phyloP scores from a whole-genome alignment of 106 monocot genomes.

The Dendrobium nobile region DNA sequence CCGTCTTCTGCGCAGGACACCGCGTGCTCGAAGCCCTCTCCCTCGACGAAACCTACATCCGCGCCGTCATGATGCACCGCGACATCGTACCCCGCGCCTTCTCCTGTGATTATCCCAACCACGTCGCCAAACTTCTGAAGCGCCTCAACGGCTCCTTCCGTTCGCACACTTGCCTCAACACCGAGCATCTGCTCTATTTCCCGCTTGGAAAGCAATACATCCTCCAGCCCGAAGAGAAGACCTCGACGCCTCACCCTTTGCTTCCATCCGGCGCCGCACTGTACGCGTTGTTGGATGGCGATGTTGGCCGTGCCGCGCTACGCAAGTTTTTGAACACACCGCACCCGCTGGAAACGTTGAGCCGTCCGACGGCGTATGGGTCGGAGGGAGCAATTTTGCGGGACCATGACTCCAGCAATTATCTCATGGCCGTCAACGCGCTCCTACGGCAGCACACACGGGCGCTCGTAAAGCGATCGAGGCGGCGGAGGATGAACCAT shows the following conservation, averaged over 20 bases:
- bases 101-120: slow-evolving; percentile 73
- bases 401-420: slow-evolving; percentile 81
- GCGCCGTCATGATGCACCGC: slow-evolving; percentile 73
- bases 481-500: neutral
- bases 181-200: slow-evolving; percentile 58
- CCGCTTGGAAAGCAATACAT: slow-evolving; percentile 64
- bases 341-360: slow-evolving; percentile 78
- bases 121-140: slow-evolving; percentile 57
- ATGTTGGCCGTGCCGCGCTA: slow-evolving; percentile 13
- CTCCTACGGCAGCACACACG: slow-evolving; percentile 26
- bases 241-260: slow-evolving; percentile 61
- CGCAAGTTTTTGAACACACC: slow-evolving; percentile 74
- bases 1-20: slow-evolving; percentile 66
- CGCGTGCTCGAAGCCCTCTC: slow-evolving; percentile 37
- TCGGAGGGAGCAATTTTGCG: slow-evolving; percentile 78
- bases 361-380: slow-evolving; percentile 65
- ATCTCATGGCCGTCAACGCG: slow-evolving; percentile 52
- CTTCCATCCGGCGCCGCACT: slow-evolving; percentile 62
- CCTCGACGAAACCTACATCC: slow-evolving; percentile 42
- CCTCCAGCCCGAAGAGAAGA: slow-evolving; percentile 59
- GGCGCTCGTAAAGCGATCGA: slow-evolving; percentile 6
- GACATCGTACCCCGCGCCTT: slow-evolving; percentile 93
- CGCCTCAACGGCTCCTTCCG: slow-evolving; percentile 55
- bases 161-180: slow-evolving; percentile 71
- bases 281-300: slow-evolving; percentile 19